phyloP scores from a whole-genome alignment of 768 basidiomycete species.

The Mrakia frigida region DNA sequence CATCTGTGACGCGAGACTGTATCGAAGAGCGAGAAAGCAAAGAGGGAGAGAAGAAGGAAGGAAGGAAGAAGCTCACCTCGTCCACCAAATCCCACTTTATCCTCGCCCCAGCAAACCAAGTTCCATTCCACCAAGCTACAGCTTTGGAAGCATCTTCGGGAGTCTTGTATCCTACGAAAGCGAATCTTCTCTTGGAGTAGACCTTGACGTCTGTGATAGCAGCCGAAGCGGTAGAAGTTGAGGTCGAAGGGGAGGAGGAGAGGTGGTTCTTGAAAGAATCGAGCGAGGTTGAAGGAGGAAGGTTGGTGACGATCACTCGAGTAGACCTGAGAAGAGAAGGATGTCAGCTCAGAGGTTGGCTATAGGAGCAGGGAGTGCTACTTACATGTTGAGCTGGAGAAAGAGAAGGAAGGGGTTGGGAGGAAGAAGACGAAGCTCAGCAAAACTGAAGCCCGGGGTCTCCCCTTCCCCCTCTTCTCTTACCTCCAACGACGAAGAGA shows the following conservation, averaged over 20 bases:
- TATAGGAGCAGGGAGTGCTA: background rate
- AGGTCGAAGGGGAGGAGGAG: conserved; percentile 17
- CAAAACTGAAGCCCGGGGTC: background rate
- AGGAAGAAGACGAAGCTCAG: background rate
- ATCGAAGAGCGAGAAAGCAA: conserved; percentile 61
- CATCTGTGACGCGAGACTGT: background rate
- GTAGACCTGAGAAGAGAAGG: conserved; percentile 39
- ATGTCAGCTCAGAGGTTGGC: background rate
- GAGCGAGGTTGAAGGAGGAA: conserved; percentile 61
- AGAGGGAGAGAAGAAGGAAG: conserved; percentile 57
- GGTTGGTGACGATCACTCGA: conserved; percentile 74
- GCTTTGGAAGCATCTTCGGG: conserved; percentile 67
- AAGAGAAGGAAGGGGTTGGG: background rate
- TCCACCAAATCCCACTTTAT: conserved; percentile 66
- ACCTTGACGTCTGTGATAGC: conserved; percentile 82
- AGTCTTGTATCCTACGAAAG: conserved; percentile 85
- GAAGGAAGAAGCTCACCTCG: conserved; percentile 43
- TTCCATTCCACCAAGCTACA: conserved; percentile 75
- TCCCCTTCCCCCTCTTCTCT: background rate
- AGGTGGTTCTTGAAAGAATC: conserved; percentile 40
- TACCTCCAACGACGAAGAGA: background rate
- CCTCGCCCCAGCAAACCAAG: conserved; percentile 72
- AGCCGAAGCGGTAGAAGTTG: conserved; percentile 17
- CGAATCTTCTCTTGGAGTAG: conserved; percentile 75
- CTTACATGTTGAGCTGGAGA: background rate